These are phyloP conservation scores for Aspergillus clavatus DNA, from an alignment of 2,329 filamentous ascomycete species.

Conservation along the genomic window DNA sequence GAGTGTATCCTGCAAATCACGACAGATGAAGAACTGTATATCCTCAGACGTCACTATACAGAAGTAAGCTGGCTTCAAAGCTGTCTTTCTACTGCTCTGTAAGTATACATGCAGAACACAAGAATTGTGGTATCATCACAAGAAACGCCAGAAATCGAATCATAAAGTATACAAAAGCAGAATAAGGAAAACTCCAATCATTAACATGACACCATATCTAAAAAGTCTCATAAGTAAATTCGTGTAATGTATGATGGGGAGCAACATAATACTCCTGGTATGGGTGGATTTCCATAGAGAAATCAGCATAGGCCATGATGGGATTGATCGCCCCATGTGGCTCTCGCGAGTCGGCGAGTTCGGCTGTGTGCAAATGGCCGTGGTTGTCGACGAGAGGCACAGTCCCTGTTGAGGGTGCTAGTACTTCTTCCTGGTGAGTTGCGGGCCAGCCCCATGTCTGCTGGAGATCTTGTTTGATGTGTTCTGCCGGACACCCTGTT, in stretches of 20 bases:
- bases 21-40: not conserved
- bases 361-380: conserved; percentile 11
- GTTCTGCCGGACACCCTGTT: conserved; percentile 72
- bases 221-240: conserved; percentile 23
- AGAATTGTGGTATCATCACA: not conserved
- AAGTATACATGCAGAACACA: not conserved
- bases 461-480: conserved; percentile 68
- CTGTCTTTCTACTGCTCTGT: not conserved
- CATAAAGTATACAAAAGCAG: not conserved
- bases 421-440: conserved; percentile 31
- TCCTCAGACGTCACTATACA: not conserved
- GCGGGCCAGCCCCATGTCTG: conserved; percentile 69
- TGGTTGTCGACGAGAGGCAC: conserved; percentile 12
- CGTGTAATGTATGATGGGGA: conserved; percentile 41
- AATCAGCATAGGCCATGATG: conserved; percentile 66
- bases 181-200: not conserved
- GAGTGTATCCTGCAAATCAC: too few species aligned
- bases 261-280: conserved; percentile 78
- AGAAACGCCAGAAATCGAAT: not conserved
- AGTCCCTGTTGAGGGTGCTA: conserved; percentile 6
- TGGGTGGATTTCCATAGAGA: conserved; percentile 71
- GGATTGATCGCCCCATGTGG: conserved; percentile 60
- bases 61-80: not conserved
- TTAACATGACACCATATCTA: conserved; percentile 7
- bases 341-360: conserved; percentile 27